Base-by-base conservation (phyloP, 129 eudicot species). In the Ambrosia artemisiifolia region DNA sequence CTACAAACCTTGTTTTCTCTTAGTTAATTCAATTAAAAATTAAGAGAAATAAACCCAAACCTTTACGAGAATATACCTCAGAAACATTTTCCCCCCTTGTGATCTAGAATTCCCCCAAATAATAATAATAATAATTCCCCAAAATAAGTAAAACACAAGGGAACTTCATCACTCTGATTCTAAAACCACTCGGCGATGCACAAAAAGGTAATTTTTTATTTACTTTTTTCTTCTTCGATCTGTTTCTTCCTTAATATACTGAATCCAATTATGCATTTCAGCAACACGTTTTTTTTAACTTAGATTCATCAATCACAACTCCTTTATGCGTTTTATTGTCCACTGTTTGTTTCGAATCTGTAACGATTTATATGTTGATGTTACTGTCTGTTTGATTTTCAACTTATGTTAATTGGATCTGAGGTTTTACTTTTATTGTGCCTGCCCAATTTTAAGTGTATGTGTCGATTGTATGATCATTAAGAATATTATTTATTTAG, bases 61-160 rank as follows among this genome's bases (percentile, higher is more conserved):
- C 54, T 59, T 61, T 55, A 55, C 69, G 63, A 56, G 32, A 56
- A 76, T 19, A 14, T 53, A 64, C 78, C 60, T 62, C 65, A 19
- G 56, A 66, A 65, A 50, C 73, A 73, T 65, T 65, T 53, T 40
- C 66, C 79, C 57, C 72, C 66, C 53, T 75, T 65, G 57, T 54
- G 79, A 65, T 75, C 79, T 75, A 65, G 66, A 54, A 53, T 75
- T 75, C 30, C 42, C 73, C 72, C 65, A 49, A n/a, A n/a, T n/a
- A n/a, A n/a, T n/a, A n/a, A n/a, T n/a, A n/a, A n/a, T n/a, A n/a
- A n/a, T n/a, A n/a, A n/a, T n/a, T n/a, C n/a, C n/a, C n/a, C n/a
- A n/a, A n/a, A n/a, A n/a, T n/a, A n/a, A n/a, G n/a, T n/a, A n/a
- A n/a, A n/a, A n/a, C n/a, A n/a, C n/a, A 65, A 56, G 42, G 76